Base-by-base conservation (phyloP, 768 basidiomycete genomes). In the Amanita phalloides region DNA sequence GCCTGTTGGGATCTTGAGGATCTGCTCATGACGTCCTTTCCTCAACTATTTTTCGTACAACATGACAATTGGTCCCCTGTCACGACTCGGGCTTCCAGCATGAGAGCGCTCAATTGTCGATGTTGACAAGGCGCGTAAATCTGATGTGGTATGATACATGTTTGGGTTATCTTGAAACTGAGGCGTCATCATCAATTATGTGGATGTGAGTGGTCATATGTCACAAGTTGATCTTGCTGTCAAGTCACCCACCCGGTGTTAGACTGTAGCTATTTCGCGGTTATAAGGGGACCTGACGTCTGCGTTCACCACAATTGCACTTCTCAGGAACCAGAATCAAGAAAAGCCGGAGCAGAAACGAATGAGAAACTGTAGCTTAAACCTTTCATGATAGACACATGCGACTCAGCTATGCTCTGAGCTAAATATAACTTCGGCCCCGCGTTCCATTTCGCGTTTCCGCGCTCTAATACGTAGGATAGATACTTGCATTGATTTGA, bases 261-360 rank as follows among this genome's bases (percentile, higher is more conserved):
- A 79, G 74, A 3, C 66, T 50, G 56, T 77, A 51, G 8, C 50
- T 51, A 14, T 23, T 26, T 64, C 13, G 54, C 58, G 2, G 26
- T 35, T 43, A 78, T 71, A 37, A 75, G 51, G 6, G 77, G 76
- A 1, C 74, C 76, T 0, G 77, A 76, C 49, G 75, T 75, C 1
- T 56, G 64, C 75, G 28, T 67, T 69, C 33, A 75, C 73, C 37
- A 79, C 61, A 2, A 71, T 66, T 17, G 76, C 60, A 33, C 73
- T 75, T 36, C 23, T n/a, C 5, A 4, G 9, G 6, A 32, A 33
- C 33, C 33, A 33, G 33, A 33, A 13, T 10, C 33, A 4, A 20
- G 11, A 41, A 41, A 41, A 41, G 5, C 3, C 10, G 20, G 3
- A 20, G 20, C 11, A 11, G 41, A 42, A 13, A 7, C 17, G 41